A percentile compares a stretch with the other conserved stretches of the same genome.
Evolutionary conservation across 305 asterid species (phyloP).

Genomic region (Solanum hybrid): DNA sequence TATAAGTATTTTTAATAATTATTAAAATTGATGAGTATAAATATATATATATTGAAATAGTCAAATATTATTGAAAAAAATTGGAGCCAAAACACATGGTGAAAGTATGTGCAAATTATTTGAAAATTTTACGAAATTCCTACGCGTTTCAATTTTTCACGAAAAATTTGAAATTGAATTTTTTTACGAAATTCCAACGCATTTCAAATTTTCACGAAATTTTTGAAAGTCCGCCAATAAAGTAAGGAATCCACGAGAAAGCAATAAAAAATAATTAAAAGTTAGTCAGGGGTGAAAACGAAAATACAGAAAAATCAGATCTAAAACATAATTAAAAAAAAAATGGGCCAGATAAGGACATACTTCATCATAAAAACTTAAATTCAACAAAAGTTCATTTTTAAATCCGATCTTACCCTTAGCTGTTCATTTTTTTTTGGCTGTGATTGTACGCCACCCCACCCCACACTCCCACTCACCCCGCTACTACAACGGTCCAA

Average conservation of each 20-base stretch:
- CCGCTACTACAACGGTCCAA: background rate
- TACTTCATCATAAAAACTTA: background rate
- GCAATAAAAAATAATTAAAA: background rate
- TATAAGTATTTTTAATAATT: too few species aligned
- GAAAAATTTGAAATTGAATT: background rate
- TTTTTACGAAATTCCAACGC: background rate
- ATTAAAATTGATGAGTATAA: too few species aligned
- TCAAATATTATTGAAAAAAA: too few species aligned
- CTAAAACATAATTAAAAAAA: background rate
- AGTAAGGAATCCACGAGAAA: background rate
- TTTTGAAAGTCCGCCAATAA: background rate
- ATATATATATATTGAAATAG: too few species aligned
- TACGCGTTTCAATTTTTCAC: background rate
- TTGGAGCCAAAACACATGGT: too few species aligned
- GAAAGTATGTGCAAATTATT: too few species aligned
- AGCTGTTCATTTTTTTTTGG: background rate
- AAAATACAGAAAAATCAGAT: background rate
- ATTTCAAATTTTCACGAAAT: background rate
- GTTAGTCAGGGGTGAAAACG: background rate
- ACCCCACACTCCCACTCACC: background rate
- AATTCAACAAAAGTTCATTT: background rate
- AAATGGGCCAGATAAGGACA: background rate
- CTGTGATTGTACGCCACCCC: background rate
- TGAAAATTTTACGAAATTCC: background rate
- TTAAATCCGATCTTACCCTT: conserved; percentile 6